Evolutionary conservation across 306 rosid genomes (phyloP).

Genomic region (Sicyos edulis): DNA sequence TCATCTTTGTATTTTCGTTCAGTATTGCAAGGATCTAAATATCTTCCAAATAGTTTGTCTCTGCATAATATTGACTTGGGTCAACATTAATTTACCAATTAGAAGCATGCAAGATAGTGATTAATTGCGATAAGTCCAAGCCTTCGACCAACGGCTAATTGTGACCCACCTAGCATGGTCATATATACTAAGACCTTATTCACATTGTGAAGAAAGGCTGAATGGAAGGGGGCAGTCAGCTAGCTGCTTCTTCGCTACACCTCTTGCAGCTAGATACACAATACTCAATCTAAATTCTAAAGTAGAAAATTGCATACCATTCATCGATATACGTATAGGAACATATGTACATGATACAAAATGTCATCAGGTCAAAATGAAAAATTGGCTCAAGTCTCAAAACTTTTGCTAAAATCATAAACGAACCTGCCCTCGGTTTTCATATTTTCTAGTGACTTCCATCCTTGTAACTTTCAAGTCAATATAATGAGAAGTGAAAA

Average conservation of each 20-base stretch:
- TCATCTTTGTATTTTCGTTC: not conserved
- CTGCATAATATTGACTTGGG: not conserved
- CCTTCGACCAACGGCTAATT: not conserved
- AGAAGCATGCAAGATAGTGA: not conserved
- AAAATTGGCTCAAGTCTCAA: not conserved
- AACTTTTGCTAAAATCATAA: not conserved
- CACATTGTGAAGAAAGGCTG: not conserved
- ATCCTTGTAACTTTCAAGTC: not conserved
- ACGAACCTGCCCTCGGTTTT: not conserved
- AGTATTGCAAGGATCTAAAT: not conserved
- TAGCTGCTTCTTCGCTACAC: not conserved
- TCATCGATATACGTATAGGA: constrained; percentile 19
- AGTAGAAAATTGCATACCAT: constrained; percentile 9
- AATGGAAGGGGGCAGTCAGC: not conserved
- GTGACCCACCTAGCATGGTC: not conserved
- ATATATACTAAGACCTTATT: not conserved
- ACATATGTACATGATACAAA: constrained; percentile 4
- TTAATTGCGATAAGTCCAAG: not conserved
- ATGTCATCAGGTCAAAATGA: not conserved
- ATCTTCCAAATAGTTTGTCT: not conserved
- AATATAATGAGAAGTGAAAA: not conserved
- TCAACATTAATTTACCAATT: not conserved
- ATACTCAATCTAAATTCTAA: not conserved
- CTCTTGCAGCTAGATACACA: not conserved
- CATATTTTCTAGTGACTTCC: not conserved